Base-by-base conservation (phyloP, 495 filamentous ascomycete species). In the Hypoxylon cercidicola region DNA sequence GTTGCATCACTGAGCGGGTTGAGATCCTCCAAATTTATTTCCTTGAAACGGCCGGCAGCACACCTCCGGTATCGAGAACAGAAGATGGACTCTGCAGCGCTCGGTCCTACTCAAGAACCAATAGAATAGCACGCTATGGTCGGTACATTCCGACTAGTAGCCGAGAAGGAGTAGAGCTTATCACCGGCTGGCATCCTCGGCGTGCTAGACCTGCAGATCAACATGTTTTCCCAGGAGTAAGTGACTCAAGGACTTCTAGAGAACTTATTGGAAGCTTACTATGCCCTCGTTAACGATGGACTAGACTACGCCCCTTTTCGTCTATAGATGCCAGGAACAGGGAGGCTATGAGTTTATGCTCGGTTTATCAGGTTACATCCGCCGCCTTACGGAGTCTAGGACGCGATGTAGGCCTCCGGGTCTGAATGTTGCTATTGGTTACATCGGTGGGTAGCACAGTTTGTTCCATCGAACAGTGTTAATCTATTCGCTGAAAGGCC, bases 261-360 rank as follows among this genome's bases (percentile, higher is more conserved):
- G 45, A 48, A 32, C 21, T n/a, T 55, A 23, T 23, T 15, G 18
- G 51, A 32, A 43, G 51, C 51, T 55, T 44, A 44, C 51, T 55
- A 44, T 28, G 37, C 51, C 23, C 15, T 15, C 1, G 6, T 44
- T 30, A 21, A 32, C 51, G 37, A 8, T 55, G 30, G n/a, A 41
- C 25, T 28, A 28, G n/a, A 20, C 10, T 21, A 18, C 6, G 11
- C 12, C 32, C 13, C 45, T 20, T 12, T 10, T 48, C 20, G 19
- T 21, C 10, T 10, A 1, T 48, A 18, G 9, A 13, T 21, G 35
- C 10, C 18, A 53, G 16, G 49, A 13, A 41, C 34, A 25, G 34
- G 49, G 11, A 40, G 34, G 5, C 15, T 12, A 21, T 48, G n/a
- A 11, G 34, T 11, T 41, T 41, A 6, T 28, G 20, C n/a, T 8